These are phyloP conservation scores for Sistotremastrum suecicum DNA, from an alignment of 768 basidiomycete genomes.

Conservation along the genomic window DNA sequence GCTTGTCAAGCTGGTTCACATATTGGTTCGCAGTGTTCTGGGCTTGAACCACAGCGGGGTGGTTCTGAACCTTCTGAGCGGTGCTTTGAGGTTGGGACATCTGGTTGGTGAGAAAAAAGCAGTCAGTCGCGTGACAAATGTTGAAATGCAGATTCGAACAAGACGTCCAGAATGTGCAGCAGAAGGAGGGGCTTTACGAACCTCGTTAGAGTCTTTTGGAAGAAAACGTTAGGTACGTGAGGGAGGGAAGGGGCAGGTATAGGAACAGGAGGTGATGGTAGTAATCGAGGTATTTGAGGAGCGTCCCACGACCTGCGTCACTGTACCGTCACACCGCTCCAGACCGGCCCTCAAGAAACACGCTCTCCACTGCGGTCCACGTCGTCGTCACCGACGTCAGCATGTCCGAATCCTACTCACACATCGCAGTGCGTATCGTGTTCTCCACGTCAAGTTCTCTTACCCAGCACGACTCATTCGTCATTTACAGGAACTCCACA, in stretches of 20 bases:
- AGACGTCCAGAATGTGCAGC: background rate
- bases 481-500: conserved; percentile 41
- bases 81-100: conserved; percentile 43
- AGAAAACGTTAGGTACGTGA: conserved; percentile 8
- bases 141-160: background rate
- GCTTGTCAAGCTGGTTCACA: conserved; percentile 86
- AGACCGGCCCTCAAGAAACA: background rate
- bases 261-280: conserved; percentile 9
- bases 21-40: conserved; percentile 75
- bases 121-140: background rate
- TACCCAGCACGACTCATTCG: conserved; percentile 1
- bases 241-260: conserved; percentile 11
- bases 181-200: conserved; percentile 5
- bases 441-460: conserved; percentile 1
- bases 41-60: conserved; percentile 75
- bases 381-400: conserved; percentile 24
- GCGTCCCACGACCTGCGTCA: conserved; percentile 41
- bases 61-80: conserved; percentile 71
- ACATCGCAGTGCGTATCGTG: conserved; percentile 1
- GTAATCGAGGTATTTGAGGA: conserved; percentile 40
- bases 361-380: background rate
- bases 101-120: conserved; percentile 11
- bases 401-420: conserved; percentile 6
- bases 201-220: background rate
- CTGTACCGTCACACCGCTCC: conserved; percentile 6